Base-by-base conservation (phyloP, 2,329 filamentous ascomycete species). In the Phaeosphaeriaceae sp. region DNA sequence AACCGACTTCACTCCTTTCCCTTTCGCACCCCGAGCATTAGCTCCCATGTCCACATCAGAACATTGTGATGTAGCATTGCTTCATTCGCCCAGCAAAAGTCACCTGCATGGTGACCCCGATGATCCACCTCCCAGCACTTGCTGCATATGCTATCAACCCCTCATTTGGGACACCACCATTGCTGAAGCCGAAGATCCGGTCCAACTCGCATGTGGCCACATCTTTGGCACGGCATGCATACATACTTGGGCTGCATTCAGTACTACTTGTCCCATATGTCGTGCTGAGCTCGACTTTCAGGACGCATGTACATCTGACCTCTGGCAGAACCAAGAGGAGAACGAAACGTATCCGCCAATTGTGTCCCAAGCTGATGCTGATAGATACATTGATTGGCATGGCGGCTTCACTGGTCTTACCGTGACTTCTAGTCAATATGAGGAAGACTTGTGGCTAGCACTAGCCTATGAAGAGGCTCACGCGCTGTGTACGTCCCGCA, bases 251-350 rank as follows among this genome's bases (percentile, higher is more conserved):
- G 54, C 42, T 7, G 22, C 21, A 9, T 42, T 25, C 10, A 59
- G 52, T 22, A 55, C 53, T 24, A 62, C 66, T 25, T 69, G 63
- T 42, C 63, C 61, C 9, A 51, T 65, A 19, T 69, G 65, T 45
- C 60, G 63, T 33, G 24, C 41, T 21, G 33, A 31, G 31, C 52
- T 53, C 41, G 33, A 31, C 17, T 27, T 31, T 19, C 7, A 52
- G 15, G 19, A 54, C 21, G 15, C 21, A 4, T 27, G 9, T 9
- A 27, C 25, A 27, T 6, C 19, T 19, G 6, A 9, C 19, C 11
- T n/a, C 42, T 22, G 19, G 19, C 21, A 13, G 13, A 13, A 24
- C 42, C 7, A 46, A 21, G 21, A 22, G 42, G 42, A 46, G 21
- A 10, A 10, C 15, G 42, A 46, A 7, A 42, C 40, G 7, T 7